Base-by-base conservation (phyloP, 1,284 basidiomycete species). In the Apiotrichum laibachii region DNA sequence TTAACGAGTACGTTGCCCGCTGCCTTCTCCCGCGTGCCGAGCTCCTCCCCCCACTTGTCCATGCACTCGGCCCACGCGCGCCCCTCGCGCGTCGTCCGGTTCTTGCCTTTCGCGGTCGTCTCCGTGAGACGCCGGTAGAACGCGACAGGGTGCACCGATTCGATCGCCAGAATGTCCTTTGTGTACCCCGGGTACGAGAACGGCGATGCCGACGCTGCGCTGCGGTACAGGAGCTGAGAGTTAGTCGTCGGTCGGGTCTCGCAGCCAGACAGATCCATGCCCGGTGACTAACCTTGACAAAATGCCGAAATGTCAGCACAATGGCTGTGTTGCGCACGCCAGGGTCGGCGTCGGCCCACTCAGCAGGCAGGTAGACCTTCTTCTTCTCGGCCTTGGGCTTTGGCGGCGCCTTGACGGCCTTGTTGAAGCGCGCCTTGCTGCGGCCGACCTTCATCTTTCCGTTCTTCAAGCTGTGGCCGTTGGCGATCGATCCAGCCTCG, bases 11-110 rank as follows among this genome's bases (percentile, higher is more conserved):
- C 73, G 64, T 79, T 79, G 43, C 77, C 77, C 66, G 75, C 56
- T 22, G 72, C 70, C 67, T 77, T 76, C 53, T 79, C 77, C 51
- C 71, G 68, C 21, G 71, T 72, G 7, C 75, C 77, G 5, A 78
- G 61, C 64, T 78, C 75, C 61, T 79, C 77, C 35, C 69, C 71
- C 77, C 77, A 79, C 55, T 71, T 69, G 62, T 77, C 75, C 77
- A 79, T 79, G 61, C 77, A 79, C 42, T 69, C 70, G 53, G 61
- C 59, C 77, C 77, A 79, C 15, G 67, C 67, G 45, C 68, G 62
- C n/a, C 64, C 26, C 65, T 44, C 56, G 42, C 22, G 57, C 22
- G 50, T 54, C 54, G 45, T 62, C 61, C 43, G 64, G 53, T 40
- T 66, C 42, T 43, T 59, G 43, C 67, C 58, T 18, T 59, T 55